Conservation (phyloP, 805 yeast species). For the Suhomyces sp. region DNA sequence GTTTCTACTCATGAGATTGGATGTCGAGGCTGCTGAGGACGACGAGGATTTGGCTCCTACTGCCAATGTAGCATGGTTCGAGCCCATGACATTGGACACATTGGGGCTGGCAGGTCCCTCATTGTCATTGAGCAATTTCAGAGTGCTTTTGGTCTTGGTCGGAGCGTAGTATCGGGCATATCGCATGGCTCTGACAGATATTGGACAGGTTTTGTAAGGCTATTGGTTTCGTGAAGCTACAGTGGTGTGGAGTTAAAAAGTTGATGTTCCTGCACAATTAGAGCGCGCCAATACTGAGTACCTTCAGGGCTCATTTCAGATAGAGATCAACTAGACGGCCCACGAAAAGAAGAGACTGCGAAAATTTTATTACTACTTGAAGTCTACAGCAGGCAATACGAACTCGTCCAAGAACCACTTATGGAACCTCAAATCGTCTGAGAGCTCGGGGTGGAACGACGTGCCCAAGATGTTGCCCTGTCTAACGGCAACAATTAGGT, state of each 20-base stretch:
- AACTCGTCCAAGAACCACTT: conserved; percentile 65
- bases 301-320: not conserved
- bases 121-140: not conserved
- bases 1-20: conserved; percentile 15
- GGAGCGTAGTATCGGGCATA: conserved; percentile 26
- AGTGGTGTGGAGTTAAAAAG: not conserved
- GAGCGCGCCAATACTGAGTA: not conserved
- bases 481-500: conserved; percentile 65
- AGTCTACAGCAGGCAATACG: conserved; percentile 27
- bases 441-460: conserved; percentile 76
- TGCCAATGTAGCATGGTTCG: conserved; percentile 17
- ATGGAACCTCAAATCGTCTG: conserved; percentile 56
- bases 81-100: conserved; percentile 12
- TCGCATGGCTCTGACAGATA: conserved; percentile 21
- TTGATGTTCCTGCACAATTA: not conserved
- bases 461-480: conserved; percentile 70
- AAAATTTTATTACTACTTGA: not conserved
- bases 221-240: not conserved
- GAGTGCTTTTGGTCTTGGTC: conserved; percentile 5
- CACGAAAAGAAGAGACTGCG: not conserved
- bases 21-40: not conserved
- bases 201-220: not conserved
- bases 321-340: not conserved
- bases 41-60: conserved; percentile 13
- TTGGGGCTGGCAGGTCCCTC: not conserved